A percentile compares a stretch with the other conserved stretches of the same genome.
phyloP scores from a whole-genome alignment of 306 rosid genomes.

The Prunus mira region DNA sequence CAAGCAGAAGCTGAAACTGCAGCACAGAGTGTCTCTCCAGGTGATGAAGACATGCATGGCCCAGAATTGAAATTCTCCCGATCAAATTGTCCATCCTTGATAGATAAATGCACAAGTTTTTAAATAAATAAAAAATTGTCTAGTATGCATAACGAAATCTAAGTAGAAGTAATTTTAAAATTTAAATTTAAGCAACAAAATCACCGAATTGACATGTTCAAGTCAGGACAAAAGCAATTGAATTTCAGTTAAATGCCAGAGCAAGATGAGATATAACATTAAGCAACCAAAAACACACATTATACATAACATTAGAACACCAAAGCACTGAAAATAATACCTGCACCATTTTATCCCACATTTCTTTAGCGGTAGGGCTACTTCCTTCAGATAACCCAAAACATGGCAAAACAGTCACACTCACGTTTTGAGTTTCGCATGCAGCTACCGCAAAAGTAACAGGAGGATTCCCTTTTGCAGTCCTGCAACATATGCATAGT shows the following conservation, averaged over 20 bases:
- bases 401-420: constrained; percentile 80
- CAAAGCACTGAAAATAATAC: constrained; percentile 34
- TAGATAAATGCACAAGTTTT: background rate
- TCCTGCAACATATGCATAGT: constrained; percentile 58
- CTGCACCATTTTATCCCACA: constrained; percentile 88
- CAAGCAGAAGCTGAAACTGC: constrained; percentile 95
- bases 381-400: constrained; percentile 90
- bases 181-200: background rate
- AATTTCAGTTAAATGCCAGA: constrained; percentile 4
- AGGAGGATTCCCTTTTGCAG: constrained; percentile 89
- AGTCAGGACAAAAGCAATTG: background rate
- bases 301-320: constrained; percentile 10
- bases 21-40: constrained; percentile 92
- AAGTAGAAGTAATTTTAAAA: background rate
- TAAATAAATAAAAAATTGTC: background rate
- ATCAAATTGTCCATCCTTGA: constrained; percentile 88
- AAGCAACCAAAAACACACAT: constrained; percentile 13
- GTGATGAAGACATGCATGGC: constrained; percentile 79
- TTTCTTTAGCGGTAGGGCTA: constrained; percentile 60
- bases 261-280: background rate
- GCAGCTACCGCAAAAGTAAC: constrained; percentile 92
- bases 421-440: constrained; percentile 95
- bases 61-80: constrained; percentile 74
- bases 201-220: background rate
- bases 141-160: background rate